These are phyloP conservation scores for Cytospora leucostoma DNA, from an alignment of 2,329 filamentous ascomycete species.

Conservation along the genomic window DNA sequence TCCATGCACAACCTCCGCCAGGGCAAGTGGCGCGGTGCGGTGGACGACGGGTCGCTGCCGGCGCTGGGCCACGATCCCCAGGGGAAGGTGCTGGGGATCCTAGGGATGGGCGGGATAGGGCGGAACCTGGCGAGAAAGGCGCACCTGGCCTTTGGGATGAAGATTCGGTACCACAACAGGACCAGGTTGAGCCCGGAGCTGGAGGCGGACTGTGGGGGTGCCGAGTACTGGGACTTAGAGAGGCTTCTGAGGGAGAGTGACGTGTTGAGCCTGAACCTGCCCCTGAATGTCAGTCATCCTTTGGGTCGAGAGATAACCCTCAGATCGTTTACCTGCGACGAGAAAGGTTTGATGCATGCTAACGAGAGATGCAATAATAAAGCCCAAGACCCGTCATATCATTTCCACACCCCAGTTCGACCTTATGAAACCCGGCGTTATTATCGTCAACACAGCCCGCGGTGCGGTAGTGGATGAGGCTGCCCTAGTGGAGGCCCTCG, in stretches of 20 bases:
- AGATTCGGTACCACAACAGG: slow-evolving; percentile 74
- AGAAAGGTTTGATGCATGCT: background rate
- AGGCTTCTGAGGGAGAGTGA: slow-evolving; percentile 70
- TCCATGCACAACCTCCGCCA: slow-evolving; percentile 66
- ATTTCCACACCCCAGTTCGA: slow-evolving; percentile 71
- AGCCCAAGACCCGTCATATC: slow-evolving; percentile 70
- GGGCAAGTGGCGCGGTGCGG: slow-evolving; percentile 65
- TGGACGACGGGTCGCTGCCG: slow-evolving; percentile 44
- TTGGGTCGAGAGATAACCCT: background rate
- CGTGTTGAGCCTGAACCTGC: slow-evolving; percentile 78
- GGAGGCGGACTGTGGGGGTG: slow-evolving; percentile 50
- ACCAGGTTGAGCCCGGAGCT: slow-evolving; percentile 57
- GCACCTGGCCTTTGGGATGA: slow-evolving; percentile 70
- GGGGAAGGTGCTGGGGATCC: slow-evolving; percentile 75
- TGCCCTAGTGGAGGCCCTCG: slow-evolving; percentile 73
- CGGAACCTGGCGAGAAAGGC: slow-evolving; percentile 75
- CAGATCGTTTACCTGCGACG: background rate
- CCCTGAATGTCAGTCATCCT: slow-evolving; percentile 68
- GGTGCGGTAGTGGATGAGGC: slow-evolving; percentile 82
- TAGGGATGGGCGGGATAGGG: slow-evolving; percentile 87
- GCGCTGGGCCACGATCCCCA: slow-evolving; percentile 74
- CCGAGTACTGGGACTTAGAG: slow-evolving; percentile 72
- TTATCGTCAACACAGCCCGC: slow-evolving; percentile 81
- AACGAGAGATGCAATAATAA: background rate
- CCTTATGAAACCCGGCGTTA: slow-evolving; percentile 75